phyloP scores from a whole-genome alignment of 2,329 filamentous ascomycete species.

The Daldinia sp. region DNA sequence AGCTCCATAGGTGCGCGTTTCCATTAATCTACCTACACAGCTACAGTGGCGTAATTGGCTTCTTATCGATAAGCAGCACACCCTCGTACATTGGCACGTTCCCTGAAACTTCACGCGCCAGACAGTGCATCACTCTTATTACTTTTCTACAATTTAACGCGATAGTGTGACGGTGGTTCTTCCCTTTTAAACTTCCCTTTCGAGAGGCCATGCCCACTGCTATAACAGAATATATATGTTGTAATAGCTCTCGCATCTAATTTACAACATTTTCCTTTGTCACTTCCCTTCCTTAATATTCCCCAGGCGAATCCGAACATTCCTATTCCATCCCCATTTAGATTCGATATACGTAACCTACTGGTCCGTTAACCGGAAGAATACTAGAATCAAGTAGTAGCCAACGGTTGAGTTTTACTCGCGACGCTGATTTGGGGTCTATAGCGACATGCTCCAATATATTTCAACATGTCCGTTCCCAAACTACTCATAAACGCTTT shows the following conservation, averaged over 20 bases:
- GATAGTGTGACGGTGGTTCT: too few relatives aligned
- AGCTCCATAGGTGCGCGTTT: too few relatives aligned
- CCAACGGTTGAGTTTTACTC: not conserved
- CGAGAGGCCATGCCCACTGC: not conserved
- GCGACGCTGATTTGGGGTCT: not conserved
- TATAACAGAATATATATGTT: not conserved
- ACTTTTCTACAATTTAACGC: constrained; percentile 1
- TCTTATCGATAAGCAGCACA: constrained; percentile 16
- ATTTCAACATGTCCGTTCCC: constrained; percentile 42
- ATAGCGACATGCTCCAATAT: constrained; percentile 36
- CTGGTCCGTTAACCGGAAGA: not conserved
- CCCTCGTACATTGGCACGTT: constrained; percentile 13
- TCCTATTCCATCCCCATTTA: too few relatives aligned
- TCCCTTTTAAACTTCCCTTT: not conserved
- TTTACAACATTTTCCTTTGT: constrained; percentile 6
- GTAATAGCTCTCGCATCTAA: not conserved
- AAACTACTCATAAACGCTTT: constrained; percentile 42
- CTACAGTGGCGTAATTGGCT: constrained; percentile 4
- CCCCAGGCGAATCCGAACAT: not conserved
- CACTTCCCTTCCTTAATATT: not conserved
- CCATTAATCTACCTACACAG: too few relatives aligned
- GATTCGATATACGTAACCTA: not conserved
- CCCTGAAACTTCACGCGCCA: constrained; percentile 29
- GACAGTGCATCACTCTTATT: not conserved
- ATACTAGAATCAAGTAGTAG: not conserved